These are phyloP conservation scores for Mortierella hygrophila DNA, from an alignment of 192 early-diverging fungal genomes.

Conservation along the genomic window DNA sequence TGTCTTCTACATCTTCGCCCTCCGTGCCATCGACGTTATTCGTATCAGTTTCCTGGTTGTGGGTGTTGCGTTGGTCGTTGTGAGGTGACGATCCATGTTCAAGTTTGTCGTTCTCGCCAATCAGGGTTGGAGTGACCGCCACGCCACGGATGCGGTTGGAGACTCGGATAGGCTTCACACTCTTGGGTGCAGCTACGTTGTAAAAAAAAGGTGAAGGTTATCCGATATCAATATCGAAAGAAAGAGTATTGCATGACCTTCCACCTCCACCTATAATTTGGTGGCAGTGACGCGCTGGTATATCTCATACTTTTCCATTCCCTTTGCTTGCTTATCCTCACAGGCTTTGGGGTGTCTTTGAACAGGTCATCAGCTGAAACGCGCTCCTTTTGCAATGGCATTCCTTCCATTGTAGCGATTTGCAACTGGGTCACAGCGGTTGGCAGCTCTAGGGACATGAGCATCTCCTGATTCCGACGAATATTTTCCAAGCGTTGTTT, in stretches of 20 bases:
- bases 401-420: slow-evolving; percentile 12
- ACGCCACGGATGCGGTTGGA: slow-evolving; percentile 57
- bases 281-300: no score
- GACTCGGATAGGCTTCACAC: slow-evolving; percentile 27
- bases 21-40: not conserved
- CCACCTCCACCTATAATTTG: no score
- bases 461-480: slow-evolving; percentile 68
- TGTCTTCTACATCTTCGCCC: slow-evolving; percentile 54
- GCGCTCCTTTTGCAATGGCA: slow-evolving; percentile 17
- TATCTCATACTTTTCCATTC: not conserved
- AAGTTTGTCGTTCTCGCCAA: slow-evolving; percentile 34
- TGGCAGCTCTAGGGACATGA: slow-evolving; percentile 49
- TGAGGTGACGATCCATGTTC: slow-evolving; percentile 3
- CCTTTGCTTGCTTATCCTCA: slow-evolving; percentile 10
- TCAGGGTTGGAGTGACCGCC: slow-evolving; percentile 15
- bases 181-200: slow-evolving; percentile 13
- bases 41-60: slow-evolving; percentile 6
- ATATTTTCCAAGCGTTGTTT: slow-evolving; percentile 72
- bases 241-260: no score
- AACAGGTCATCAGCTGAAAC: not conserved
- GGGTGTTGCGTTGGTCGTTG: slow-evolving; percentile 52
- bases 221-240: not conserved
- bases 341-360: slow-evolving; percentile 13
- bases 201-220: not conserved
- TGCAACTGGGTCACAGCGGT: slow-evolving; percentile 48